phyloP scores from a whole-genome alignment of 1,139 yeast genomes.

The Saccharomycopsis hybrid region DNA sequence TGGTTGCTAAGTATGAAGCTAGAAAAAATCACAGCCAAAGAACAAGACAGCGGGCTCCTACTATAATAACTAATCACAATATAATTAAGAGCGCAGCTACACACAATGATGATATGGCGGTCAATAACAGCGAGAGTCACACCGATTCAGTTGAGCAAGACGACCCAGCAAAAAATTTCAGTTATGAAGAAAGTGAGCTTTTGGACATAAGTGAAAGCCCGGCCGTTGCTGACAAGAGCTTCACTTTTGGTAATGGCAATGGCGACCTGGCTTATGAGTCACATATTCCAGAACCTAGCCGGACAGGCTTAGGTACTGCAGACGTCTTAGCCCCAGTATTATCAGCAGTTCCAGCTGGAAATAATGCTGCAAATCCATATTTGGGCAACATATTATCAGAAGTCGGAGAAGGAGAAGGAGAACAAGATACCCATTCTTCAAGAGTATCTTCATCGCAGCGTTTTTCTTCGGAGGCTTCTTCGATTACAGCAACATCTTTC shows the following conservation, averaged over 20 bases:
- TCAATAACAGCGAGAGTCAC: too few relatives aligned
- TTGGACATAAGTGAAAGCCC: slow-evolving; percentile 8
- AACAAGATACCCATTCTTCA: background rate
- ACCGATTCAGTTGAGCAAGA: background rate
- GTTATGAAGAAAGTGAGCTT: slow-evolving; percentile 17
- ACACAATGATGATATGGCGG: too few relatives aligned
- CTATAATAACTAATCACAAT: background rate
- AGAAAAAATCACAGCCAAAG: slow-evolving; percentile 6
- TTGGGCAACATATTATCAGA: background rate
- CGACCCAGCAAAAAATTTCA: slow-evolving; percentile 1
- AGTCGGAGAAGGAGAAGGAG: background rate
- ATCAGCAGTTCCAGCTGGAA: background rate
- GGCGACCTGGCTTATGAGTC: background rate
- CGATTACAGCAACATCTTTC: background rate
- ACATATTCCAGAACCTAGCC: slow-evolving; percentile 2
- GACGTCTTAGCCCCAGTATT: too few relatives aligned
- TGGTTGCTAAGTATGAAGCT: slow-evolving; percentile 21
- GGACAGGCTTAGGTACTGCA: too few relatives aligned
- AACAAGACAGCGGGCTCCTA: background rate
- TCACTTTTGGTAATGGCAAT: background rate
- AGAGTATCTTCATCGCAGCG: background rate
- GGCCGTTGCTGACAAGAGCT: background rate
- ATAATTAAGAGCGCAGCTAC: too few relatives aligned
- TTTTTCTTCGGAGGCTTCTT: background rate
- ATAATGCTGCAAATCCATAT: background rate